Percentiles rank a stretch among this genome's conserved stretches.
These are phyloP conservation scores for Scleromitrula shiraiana DNA, from an alignment of 2,329 filamentous ascomycete species.

Conservation along the genomic window DNA sequence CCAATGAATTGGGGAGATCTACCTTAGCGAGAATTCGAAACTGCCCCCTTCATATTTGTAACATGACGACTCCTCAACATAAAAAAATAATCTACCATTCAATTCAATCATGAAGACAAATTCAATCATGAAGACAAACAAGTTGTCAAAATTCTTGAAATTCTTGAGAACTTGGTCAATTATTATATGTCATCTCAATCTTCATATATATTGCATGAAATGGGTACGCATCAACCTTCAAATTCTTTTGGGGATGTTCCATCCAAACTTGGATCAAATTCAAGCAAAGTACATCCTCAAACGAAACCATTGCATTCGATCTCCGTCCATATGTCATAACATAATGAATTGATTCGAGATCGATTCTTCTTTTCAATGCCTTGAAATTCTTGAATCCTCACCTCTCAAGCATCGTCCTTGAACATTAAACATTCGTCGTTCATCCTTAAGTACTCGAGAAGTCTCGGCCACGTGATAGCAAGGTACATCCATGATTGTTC, in stretches of 20 bases:
- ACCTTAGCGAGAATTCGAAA: not conserved
- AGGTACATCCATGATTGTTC: slow-evolving; percentile 1
- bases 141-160: no score
- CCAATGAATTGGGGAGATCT: not conserved
- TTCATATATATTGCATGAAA: not conserved
- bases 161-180: no score
- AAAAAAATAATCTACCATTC: no score
- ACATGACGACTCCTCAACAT: not conserved
- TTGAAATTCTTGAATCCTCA: not conserved
- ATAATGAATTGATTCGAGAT: not conserved
- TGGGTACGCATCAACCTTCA: not conserved
- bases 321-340: not conserved
- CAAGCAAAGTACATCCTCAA: not conserved
- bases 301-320: not conserved
- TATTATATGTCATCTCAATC: not conserved
- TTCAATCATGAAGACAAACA: no score
- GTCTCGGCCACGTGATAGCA: slow-evolving; percentile 1
- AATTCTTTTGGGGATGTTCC: not conserved
- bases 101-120: no score
- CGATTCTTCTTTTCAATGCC: not conserved
- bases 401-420: not conserved
- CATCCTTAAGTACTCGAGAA: no score
- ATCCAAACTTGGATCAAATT: not conserved
- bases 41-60: not conserved
- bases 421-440: not conserved